Evolutionary conservation across 352 stramenopile species (phyloP), one percentile per base, ranked within the genome.

Genomic region (Globisporangium spiculum): DNA sequence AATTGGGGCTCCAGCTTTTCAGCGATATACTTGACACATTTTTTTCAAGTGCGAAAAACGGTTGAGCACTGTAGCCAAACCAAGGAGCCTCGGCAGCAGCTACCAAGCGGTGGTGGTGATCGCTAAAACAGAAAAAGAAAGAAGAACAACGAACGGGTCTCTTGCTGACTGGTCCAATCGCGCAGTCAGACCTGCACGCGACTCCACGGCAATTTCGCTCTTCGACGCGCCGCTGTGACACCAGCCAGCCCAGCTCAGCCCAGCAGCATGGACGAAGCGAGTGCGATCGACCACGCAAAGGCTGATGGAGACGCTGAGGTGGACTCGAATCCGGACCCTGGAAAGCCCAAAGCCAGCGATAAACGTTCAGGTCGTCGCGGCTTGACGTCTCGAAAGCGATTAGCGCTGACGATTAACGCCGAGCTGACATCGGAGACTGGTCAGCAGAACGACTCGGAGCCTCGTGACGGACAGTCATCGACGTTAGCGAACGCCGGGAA

Each of bases 371-470:
- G 62, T 8, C 63, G 62, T 1, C 67, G 53, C 26, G 54, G 63
- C 4, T 22, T 73, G 24, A 41, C 18, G 14, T 54, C 54, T 41
- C 67, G 67, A 10, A 70, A 70, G 36, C 54, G 55, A 66, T 48
- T 60, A 32, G 62, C 20, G 16, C 55, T 73, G 50, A 71, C 65
- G 53, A 71, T 71, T 26, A 60, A 71, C 36, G 50, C 66, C 22
- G 65, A 70, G 58, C 20, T 65, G 56, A 60, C 65, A 27, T 63
- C 38, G 6, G 65, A 70, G 57, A 70, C 46, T 46, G 36, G 46
- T 57, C 54, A 54, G 26, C 44, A 56, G 32, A 71, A 56, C 24
- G 66, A 67, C 22, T 30, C 46, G 1, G 48, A 67, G 27, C 27
- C 12, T 20, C 67, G 68, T 38, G 52, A 64, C 36, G 59, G 50